Conservation (phyloP, 192 early-diverging fungal species). For the Backusella tuberculispora region DNA sequence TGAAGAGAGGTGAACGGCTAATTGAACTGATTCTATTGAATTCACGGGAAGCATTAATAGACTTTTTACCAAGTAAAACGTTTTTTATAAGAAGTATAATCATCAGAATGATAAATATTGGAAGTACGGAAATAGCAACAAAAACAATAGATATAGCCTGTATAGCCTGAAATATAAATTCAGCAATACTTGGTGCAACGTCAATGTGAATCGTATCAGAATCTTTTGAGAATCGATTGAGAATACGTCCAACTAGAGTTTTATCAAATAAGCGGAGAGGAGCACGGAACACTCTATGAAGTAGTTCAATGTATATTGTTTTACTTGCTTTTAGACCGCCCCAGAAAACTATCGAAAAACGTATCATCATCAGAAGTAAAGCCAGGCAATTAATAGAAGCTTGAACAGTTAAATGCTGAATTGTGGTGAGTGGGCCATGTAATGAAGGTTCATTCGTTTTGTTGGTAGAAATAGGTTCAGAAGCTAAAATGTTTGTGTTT, state of each 20-base stretch:
- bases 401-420: background rate
- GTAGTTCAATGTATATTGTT: conserved; percentile 56
- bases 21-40: conserved; percentile 84
- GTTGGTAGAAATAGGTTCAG: too few species aligned
- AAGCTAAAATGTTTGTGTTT: too few species aligned
- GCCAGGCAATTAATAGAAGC: background rate
- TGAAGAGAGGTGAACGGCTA: conserved; percentile 72
- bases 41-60: conserved; percentile 72
- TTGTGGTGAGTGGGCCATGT: background rate
- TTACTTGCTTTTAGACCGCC: conserved; percentile 58
- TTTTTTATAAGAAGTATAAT: conserved; percentile 44
- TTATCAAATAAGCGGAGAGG: conserved; percentile 87
- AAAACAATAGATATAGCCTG: conserved; percentile 54
- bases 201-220: conserved; percentile 75
- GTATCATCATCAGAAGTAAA: background rate
- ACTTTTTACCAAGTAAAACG: conserved; percentile 55
- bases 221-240: conserved; percentile 90
- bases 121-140: conserved; percentile 62
- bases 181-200: conserved; percentile 52
- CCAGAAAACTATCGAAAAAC: conserved; percentile 37
- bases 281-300: conserved; percentile 63
- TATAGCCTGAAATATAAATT: conserved; percentile 50
- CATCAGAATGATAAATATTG: conserved; percentile 59
- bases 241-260: conserved; percentile 82
- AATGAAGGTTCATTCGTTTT: background rate